phyloP scores from a whole-genome alignment of 495 filamentous ascomycete species.

The Neurospora sp. region DNA sequence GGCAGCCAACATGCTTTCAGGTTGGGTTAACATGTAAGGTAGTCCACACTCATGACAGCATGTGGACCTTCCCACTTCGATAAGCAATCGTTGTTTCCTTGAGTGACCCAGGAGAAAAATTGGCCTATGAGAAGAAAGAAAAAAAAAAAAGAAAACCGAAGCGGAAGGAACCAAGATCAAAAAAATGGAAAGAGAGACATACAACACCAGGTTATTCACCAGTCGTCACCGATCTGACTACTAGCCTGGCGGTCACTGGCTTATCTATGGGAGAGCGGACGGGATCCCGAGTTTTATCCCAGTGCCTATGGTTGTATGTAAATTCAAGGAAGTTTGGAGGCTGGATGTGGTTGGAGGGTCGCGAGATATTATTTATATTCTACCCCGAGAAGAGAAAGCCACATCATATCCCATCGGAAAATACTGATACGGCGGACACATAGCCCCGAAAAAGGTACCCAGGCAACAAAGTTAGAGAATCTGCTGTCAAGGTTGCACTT shows the following conservation, averaged over 20 bases:
- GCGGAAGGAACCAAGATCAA: background rate
- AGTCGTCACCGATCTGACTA: background rate
- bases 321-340: too few relatives aligned
- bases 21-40: too few relatives aligned
- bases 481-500: too few relatives aligned
- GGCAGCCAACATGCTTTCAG: too few relatives aligned
- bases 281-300: slow-evolving; percentile 34
- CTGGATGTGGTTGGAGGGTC: background rate
- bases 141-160: background rate
- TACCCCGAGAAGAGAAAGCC: background rate
- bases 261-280: slow-evolving; percentile 42
- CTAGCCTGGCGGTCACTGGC: background rate
- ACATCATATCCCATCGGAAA: too few relatives aligned
- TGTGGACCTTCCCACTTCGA: background rate
- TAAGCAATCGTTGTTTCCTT: background rate
- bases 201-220: background rate
- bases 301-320: background rate
- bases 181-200: background rate
- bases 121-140: too few relatives aligned
- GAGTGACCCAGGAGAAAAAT: too few relatives aligned
- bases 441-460: too few relatives aligned
- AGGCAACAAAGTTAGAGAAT: too few relatives aligned
- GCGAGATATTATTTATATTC: background rate
- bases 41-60: too few relatives aligned
- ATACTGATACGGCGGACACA: too few relatives aligned